Evolutionary conservation across 768 basidiomycete genomes (phyloP), one percentile per base, ranked within the genome.

Genomic region (Chalciporus piperatus): DNA sequence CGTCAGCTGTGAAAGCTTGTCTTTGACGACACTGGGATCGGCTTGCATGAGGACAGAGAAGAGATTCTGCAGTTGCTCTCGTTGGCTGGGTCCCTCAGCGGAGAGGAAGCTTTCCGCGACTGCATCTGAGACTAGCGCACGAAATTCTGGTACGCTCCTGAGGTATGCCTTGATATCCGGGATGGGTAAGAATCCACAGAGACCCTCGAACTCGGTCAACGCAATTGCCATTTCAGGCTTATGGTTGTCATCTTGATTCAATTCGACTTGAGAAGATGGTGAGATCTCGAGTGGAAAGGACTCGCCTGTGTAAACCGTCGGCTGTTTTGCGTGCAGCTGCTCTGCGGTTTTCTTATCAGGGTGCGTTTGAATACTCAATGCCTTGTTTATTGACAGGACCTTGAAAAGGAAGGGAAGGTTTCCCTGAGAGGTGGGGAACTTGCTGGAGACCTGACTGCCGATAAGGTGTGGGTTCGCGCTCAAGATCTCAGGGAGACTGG

Each of bases 141-240:
- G 72, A 46, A 98, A 76, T 65, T 99, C 96, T 40, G 90, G 87
- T 1, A 90, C 86, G 40, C 69, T 64, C 32, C 69, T 61, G 55
- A 99, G 78, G 71, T 82, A 80, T 16, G 73, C 67, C 16, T 85
- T 83, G 65, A 99, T 90, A 43, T 79, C 71, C 1, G 75, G 62
- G 2, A 93, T 80, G 5, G 96, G 96, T 16, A 87, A 81, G 74
- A 98, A 99, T 39, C 96, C 96, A 65, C 95, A 96, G 62, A 98
- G 75, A 2, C 90, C 97, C 35, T 75, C 75, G 76, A 98, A 98
- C 13, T 85, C 82, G 0, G 95, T 95, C 53, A 99, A 71, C 0
- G 97, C 97, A 33, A 99, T 78, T n/a, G 95, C 93, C 92, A 99
- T 96, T 68, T 99, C 97, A 3, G 97, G 97, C 70, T 99, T 99